phyloP scores from a whole-genome alignment of 192 early-diverging fungal genomes.

The Bifiguratus adelaidae region DNA sequence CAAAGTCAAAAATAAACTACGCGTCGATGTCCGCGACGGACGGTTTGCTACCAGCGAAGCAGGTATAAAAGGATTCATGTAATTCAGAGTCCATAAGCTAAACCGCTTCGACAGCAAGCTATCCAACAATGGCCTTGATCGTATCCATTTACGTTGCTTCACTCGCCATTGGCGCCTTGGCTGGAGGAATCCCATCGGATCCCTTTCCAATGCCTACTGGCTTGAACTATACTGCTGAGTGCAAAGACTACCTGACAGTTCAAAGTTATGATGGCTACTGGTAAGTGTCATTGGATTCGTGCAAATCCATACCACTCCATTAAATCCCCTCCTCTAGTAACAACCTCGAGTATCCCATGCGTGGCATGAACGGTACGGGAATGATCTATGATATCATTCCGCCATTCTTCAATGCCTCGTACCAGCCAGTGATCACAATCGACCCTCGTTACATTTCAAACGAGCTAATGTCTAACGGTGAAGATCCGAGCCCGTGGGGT shows the following conservation, averaged over 20 bases:
- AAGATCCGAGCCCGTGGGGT: not conserved
- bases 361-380: not conserved
- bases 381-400: not conserved
- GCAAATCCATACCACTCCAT: not conserved
- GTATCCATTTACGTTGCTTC: no score
- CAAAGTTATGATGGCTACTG: constrained; percentile 1
- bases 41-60: no score
- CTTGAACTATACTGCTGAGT: not conserved
- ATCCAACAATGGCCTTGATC: no score
- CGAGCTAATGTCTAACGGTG: not conserved
- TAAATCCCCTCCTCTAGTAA: not conserved
- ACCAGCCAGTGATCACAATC: not conserved
- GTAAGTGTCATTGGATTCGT: not conserved
- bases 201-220: not conserved
- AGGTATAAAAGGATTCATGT: no score
- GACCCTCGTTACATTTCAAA: constrained; percentile 5
- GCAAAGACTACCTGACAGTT: not conserved
- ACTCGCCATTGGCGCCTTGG: not conserved
- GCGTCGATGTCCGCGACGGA: no score
- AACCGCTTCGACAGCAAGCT: no score
- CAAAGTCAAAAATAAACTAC: no score
- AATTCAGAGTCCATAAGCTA: no score
- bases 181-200: not conserved
- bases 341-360: not conserved
- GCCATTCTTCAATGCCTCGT: not conserved